Percentiles rank a stretch among this genome's conserved stretches.
Conservation (phyloP, 768 basidiomycete genomes). For the Tulasnella sp. region DNA sequence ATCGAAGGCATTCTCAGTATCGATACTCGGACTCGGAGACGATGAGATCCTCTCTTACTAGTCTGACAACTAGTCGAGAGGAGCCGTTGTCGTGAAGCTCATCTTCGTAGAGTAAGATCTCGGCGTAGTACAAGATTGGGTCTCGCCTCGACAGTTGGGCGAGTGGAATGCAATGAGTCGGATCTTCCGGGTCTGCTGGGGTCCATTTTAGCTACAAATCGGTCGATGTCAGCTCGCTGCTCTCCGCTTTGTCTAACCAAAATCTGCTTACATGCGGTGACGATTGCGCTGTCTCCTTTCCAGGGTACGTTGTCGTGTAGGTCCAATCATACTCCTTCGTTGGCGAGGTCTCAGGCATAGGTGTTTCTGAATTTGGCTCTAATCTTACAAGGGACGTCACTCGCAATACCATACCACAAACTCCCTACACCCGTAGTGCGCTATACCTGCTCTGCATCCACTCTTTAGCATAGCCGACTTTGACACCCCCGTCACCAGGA, state of each 20-base stretch:
- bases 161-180: conserved; percentile 62
- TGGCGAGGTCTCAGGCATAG: conserved; percentile 56
- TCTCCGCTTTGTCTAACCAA: background rate
- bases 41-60: conserved; percentile 44
- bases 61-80: conserved; percentile 69
- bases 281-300: conserved; percentile 30
- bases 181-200: conserved; percentile 44
- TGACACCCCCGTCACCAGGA: conserved; percentile 81
- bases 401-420: conserved; percentile 17
- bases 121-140: conserved; percentile 96
- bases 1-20: background rate
- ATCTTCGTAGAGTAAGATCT: conserved; percentile 89
- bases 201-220: conserved; percentile 17
- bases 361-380: conserved; percentile 47
- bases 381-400: conserved; percentile 35
- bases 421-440: conserved; percentile 19
- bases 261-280: background rate
- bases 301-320: conserved; percentile 80
- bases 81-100: conserved; percentile 96
- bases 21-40: background rate
- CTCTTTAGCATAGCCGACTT: conserved; percentile 87
- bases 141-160: conserved; percentile 78
- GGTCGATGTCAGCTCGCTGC: background rate
- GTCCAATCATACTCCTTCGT: conserved; percentile 98
- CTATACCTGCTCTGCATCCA: conserved; percentile 81